Base-by-base conservation (phyloP, 805 yeast genomes). In the Kodamaea nitidulidarum region DNA sequence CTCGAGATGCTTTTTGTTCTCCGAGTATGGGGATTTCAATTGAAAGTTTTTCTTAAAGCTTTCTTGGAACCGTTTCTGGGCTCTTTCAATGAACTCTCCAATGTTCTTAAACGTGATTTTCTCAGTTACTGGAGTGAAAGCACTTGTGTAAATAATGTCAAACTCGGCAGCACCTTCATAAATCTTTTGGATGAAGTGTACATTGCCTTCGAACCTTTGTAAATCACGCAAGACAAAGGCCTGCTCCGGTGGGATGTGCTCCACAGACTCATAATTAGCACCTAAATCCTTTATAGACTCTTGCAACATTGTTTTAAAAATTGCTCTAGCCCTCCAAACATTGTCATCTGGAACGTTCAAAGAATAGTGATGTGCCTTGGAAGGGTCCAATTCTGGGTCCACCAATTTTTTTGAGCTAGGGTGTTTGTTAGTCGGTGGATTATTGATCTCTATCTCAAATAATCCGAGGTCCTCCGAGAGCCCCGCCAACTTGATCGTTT, bases 271-370 rank as follows among this genome's bases (percentile, higher is more conserved):
- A 28, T 49, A 53, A 6, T 41, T 48, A 16, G 61, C 63, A 20
- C 66, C 49, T 18, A 81, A 52, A 4, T 62, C 56, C 38, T 72
- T 62, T n/a, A 88, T 62, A 6, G 85, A 78, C 36, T 88, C 93
- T 48, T 82, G 81, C 28, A 88, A 49, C 41, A 88, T 45, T 0
- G 87, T 76, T 55, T 78, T 63, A 54, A 80, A 88, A 4, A 90
- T 73, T 39, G 88, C 96, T 41, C 72, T 73, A 4, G 91, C 93
- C 51, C 71, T 72, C 96, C 96, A 88, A 7, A 75, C 70, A 41
- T 79, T 72, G 26, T 75, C 84, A 44, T 75, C 78, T 0, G 96
- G 95, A 3, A 86, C 81, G 15, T 64, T 69, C 48, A 90, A 63
- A 10, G 90, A 79, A 15, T 78, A 45, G 58, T 87, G 86, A 48